phyloP scores from a whole-genome alignment of 106 monocot genomes.

The Narthecium ossifragum region DNA sequence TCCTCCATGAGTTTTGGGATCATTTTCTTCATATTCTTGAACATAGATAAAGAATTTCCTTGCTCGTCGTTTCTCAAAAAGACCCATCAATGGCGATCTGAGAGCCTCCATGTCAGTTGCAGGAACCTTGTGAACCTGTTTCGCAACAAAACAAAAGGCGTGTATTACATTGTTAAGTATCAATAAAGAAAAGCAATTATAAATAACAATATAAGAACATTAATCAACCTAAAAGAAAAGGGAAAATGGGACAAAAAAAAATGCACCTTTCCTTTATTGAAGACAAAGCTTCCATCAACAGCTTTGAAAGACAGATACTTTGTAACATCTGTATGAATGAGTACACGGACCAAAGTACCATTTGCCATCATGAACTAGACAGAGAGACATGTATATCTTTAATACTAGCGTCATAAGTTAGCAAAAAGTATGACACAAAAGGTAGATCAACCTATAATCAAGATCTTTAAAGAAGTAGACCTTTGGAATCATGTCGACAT shows the following conservation, averaged over 20 bases:
- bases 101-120: conserved; percentile 93
- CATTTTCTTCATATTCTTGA: conserved; percentile 76
- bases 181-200: neutral
- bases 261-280: conserved; percentile 81
- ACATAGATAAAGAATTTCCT: conserved; percentile 84
- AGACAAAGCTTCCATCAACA: conserved; percentile 89
- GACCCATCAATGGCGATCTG: conserved; percentile 86
- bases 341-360: conserved; percentile 77
- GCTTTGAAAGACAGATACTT: conserved; percentile 80
- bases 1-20: conserved; percentile 82
- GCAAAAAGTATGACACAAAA: neutral
- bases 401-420: neutral
- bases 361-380: conserved; percentile 95
- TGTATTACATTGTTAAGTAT: too few species aligned
- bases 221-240: neutral
- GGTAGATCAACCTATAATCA: neutral
- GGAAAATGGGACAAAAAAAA: neutral
- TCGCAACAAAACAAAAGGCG: conserved; percentile 2
- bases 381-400: conserved; percentile 5
- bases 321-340: conserved; percentile 87
- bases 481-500: conserved; percentile 93
- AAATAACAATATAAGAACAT: too few species aligned
- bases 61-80: conserved; percentile 89
- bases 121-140: conserved; percentile 83
- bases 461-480: conserved; percentile 12